Evolutionary conservation across 148 eudicot species (phyloP).

Genomic region (Amaranthus palmeri): DNA sequence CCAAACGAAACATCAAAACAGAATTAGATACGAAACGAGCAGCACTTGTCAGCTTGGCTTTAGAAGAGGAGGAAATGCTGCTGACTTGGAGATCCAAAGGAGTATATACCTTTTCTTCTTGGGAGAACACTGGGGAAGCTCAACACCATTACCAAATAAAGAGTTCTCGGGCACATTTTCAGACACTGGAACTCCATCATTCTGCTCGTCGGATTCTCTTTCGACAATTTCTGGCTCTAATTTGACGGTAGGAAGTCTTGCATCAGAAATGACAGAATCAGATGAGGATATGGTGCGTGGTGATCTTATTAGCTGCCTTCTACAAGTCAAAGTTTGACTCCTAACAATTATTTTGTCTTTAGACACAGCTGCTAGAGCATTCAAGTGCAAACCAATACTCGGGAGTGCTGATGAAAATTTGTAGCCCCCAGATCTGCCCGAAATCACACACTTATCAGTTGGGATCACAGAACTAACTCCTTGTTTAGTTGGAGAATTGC

Average conservation of each 20-base stretch:
- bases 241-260: slow-evolving; percentile 13
- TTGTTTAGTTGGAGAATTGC: slow-evolving; percentile 19
- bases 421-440: slow-evolving; percentile 21
- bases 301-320: slow-evolving; percentile 31
- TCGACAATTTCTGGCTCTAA: slow-evolving; percentile 11
- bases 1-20: slow-evolving; percentile 6
- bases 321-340: slow-evolving; percentile 28
- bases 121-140: slow-evolving; percentile 19
- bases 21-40: background rate
- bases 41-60: background rate
- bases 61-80: background rate
- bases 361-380: slow-evolving; percentile 36
- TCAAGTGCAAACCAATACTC: slow-evolving; percentile 50
- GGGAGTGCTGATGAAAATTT: slow-evolving; percentile 31
- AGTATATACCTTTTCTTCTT: slow-evolving; percentile 35
- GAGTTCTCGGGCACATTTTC: slow-evolving; percentile 23
- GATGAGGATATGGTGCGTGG: slow-evolving; percentile 22
- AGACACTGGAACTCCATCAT: slow-evolving; percentile 11
- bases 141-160: slow-evolving; percentile 10
- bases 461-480: slow-evolving; percentile 14
- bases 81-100: background rate
- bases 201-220: slow-evolving; percentile 5
- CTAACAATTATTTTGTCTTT: slow-evolving; percentile 31
- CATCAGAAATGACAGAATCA: slow-evolving; percentile 12
- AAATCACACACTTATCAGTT: slow-evolving; percentile 19